Conservation (phyloP, 768 basidiomycete species). For the Tylopilus balloui region DNA sequence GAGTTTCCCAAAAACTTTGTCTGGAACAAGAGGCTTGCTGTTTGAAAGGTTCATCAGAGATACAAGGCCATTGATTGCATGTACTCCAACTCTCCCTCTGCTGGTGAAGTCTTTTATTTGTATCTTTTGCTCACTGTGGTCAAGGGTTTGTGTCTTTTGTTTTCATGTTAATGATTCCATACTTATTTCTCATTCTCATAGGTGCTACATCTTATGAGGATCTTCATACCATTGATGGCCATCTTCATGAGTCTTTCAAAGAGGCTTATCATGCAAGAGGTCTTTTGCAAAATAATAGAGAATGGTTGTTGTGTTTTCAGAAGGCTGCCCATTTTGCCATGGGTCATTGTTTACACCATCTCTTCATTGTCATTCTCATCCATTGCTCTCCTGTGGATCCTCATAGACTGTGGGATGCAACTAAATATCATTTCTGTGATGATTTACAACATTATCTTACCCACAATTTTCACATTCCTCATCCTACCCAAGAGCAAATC, state of each 20-base stretch:
- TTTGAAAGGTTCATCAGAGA: constrained; percentile 30
- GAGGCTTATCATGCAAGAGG: constrained; percentile 40
- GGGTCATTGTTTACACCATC: background rate
- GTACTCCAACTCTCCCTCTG: constrained; percentile 14
- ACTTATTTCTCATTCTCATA: constrained; percentile 17
- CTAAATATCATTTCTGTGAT: constrained; percentile 6
- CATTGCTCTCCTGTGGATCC: constrained; percentile 30
- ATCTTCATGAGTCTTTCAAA: constrained; percentile 30
- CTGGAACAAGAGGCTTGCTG: constrained; percentile 13
- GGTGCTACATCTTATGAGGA: constrained; percentile 5
- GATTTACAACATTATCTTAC: background rate
- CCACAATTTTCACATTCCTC: background rate
- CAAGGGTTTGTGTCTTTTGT: constrained; percentile 24
- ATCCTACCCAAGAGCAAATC: background rate
- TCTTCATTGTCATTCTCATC: background rate
- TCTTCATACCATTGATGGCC: constrained; percentile 1
- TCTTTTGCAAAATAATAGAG: constrained; percentile 45
- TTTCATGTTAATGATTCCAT: constrained; percentile 11
- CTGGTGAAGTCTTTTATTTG: constrained; percentile 40
- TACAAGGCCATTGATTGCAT: constrained; percentile 15
- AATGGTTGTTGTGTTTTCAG: constrained; percentile 40
- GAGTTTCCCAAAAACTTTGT: constrained; percentile 34
- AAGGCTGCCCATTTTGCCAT: constrained; percentile 30
- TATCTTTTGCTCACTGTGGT: constrained; percentile 36
- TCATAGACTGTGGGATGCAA: background rate